Percentiles rank a stretch among this genome's conserved stretches.
phyloP scores from a whole-genome alignment of 192 early-diverging fungal genomes.

The Umbelopsis sp. region DNA sequence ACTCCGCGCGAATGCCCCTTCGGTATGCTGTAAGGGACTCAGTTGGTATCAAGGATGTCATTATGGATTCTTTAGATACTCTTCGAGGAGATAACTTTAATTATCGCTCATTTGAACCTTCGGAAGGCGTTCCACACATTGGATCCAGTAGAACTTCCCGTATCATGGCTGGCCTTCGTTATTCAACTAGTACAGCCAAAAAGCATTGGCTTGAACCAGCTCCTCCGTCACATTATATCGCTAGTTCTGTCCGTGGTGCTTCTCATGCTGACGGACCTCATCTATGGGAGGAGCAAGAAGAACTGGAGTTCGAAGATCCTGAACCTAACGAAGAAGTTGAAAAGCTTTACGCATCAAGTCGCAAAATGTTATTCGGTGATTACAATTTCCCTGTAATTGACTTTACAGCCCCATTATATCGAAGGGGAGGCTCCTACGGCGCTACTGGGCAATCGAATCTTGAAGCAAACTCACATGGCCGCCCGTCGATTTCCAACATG shows the following conservation, averaged over 20 bases:
- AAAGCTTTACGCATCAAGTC: constrained; percentile 42
- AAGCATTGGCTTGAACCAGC: constrained; percentile 58
- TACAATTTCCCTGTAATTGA: constrained; percentile 59
- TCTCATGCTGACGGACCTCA: constrained; percentile 17
- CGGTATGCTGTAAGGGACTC: constrained; percentile 80
- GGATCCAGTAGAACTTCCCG: constrained; percentile 55
- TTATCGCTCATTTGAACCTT: constrained; percentile 77
- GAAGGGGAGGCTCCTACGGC: constrained; percentile 17
- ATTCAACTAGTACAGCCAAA: constrained; percentile 48
- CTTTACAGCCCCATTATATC: constrained; percentile 34
- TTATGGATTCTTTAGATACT: constrained; percentile 79
- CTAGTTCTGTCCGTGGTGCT: constrained; percentile 16
- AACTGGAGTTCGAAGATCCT: constrained; percentile 41
- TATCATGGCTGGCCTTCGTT: constrained; percentile 61
- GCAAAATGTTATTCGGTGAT: constrained; percentile 49
- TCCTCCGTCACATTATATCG: constrained; percentile 27
- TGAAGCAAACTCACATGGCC: not conserved
- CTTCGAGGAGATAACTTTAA: constrained; percentile 77
- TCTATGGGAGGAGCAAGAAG: constrained; percentile 5
- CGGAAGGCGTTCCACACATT: constrained; percentile 61
- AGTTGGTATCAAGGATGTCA: constrained; percentile 80
- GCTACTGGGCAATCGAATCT: not conserved
- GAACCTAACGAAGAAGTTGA: constrained; percentile 43
- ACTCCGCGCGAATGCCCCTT: constrained; percentile 75
- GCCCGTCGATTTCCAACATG: constrained; percentile 3